A percentile compares a stretch with the other conserved stretches of the same genome.
phyloP scores from a whole-genome alignment of 2,329 filamentous ascomycete genomes.

The Arthrinium puccinioides region DNA sequence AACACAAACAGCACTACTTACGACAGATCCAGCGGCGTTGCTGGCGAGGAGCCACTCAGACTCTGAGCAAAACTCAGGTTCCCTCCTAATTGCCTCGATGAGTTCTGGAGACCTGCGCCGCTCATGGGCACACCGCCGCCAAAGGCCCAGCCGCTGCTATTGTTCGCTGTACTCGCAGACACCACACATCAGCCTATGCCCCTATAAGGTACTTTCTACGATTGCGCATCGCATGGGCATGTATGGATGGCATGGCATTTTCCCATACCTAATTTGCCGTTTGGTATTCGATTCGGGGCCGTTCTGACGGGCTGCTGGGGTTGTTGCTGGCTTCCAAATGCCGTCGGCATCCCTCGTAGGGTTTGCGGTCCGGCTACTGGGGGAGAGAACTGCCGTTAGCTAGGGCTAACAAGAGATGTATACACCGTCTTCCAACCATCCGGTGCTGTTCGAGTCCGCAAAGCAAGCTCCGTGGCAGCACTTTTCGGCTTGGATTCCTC shows the following conservation, averaged over 20 bases:
- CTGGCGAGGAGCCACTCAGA: slow-evolving; percentile 54
- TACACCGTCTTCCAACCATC: too few species aligned
- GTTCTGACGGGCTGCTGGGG: slow-evolving; percentile 47
- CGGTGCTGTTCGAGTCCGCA: not conserved
- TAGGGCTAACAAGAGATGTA: not conserved
- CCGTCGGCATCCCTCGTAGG: slow-evolving; percentile 53
- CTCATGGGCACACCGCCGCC: slow-evolving; percentile 56
- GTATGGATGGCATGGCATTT: not conserved
- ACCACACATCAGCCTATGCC: slow-evolving; percentile 18
- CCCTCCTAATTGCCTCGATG: slow-evolving; percentile 46
- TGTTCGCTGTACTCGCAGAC: slow-evolving; percentile 32
- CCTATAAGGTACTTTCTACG: not conserved
- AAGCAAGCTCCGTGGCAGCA: too few species aligned
- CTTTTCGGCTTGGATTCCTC: too few species aligned
- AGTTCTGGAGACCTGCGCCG: slow-evolving; percentile 44
- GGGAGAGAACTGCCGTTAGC: slow-evolving; percentile 1
- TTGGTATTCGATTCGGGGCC: slow-evolving; percentile 53
- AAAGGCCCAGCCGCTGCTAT: slow-evolving; percentile 54
- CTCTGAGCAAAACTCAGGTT: slow-evolving; percentile 62
- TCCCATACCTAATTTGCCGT: slow-evolving; percentile 56
- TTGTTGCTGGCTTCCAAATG: slow-evolving; percentile 53
- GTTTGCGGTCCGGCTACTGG: slow-evolving; percentile 54
- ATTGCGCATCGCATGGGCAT: slow-evolving; percentile 5
- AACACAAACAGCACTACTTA: too few species aligned
- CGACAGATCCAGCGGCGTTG: slow-evolving; percentile 57